A percentile compares a stretch with the other conserved stretches of the same genome.
Conservation (phyloP, 495 filamentous ascomycete species). For the Trichoderma asperelloides region DNA sequence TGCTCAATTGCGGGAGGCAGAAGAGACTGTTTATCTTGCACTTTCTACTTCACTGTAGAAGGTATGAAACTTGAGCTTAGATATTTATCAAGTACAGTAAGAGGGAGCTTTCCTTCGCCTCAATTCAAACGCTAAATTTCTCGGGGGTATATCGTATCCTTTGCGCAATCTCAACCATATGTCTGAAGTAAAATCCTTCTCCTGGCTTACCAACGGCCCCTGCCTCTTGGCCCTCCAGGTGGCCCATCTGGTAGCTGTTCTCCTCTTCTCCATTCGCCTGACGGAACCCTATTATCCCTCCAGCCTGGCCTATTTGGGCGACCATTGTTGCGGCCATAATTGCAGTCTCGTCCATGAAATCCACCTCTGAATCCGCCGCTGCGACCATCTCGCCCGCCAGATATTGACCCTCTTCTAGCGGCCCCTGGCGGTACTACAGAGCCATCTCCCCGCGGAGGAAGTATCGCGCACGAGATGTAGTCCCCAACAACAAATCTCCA, state of each 20-base stretch:
- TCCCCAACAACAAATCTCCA: slow-evolving; percentile 80
- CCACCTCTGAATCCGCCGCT: slow-evolving; percentile 37
- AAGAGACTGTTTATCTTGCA: not conserved
- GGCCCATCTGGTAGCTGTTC: slow-evolving; percentile 26
- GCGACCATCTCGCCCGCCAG: slow-evolving; percentile 30
- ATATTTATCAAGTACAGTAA: not conserved
- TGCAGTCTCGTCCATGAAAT: slow-evolving; percentile 24
- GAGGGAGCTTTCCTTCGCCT: not conserved
- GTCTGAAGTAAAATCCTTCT: not conserved
- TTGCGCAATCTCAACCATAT: not conserved
- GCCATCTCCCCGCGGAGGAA: slow-evolving; percentile 63
- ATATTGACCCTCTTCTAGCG: slow-evolving; percentile 10
- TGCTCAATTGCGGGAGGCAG: not conserved
- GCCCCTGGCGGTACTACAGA: slow-evolving; percentile 50
- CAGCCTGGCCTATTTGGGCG: slow-evolving; percentile 24
- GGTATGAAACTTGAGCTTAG: not conserved
- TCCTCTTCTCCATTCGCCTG: slow-evolving; percentile 30
- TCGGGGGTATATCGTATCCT: not conserved
- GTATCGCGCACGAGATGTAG: slow-evolving; percentile 71
- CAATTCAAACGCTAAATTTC: not conserved
- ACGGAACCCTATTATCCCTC: slow-evolving; percentile 37
- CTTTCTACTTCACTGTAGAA: not conserved
- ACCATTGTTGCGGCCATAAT: slow-evolving; percentile 18
- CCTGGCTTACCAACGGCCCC: slow-evolving; percentile 24
- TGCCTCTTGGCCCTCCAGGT: slow-evolving; percentile 19